phyloP scores from a whole-genome alignment of 441 rosid species.

The Populus hybrid region DNA sequence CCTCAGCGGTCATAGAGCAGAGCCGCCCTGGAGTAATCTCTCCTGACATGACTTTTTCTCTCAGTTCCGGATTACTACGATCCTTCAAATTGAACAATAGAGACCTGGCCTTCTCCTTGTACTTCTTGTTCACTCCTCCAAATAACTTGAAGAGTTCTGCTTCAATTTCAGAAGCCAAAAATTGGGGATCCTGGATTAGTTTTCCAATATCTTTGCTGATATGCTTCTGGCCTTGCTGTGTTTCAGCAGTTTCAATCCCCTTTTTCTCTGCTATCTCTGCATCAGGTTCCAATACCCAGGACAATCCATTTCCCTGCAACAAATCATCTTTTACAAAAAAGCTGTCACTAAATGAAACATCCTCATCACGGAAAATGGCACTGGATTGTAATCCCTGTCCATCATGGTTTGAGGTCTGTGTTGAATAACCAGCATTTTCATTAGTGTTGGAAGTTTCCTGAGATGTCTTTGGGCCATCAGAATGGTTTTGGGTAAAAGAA shows the following conservation, averaged over 20 bases:
- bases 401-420: slow-evolving; percentile 25
- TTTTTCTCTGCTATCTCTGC: slow-evolving; percentile 34
- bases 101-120: slow-evolving; percentile 87
- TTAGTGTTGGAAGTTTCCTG: slow-evolving; percentile 25
- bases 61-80: slow-evolving; percentile 76
- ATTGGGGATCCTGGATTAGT: slow-evolving; percentile 35
- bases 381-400: slow-evolving; percentile 40
- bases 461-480: slow-evolving; percentile 23
- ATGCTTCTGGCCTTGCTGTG: slow-evolving; percentile 16
- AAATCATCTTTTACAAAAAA: slow-evolving; percentile 86
- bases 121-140: slow-evolving; percentile 91
- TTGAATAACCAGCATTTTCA: slow-evolving; percentile 17
- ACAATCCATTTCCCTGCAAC: slow-evolving; percentile 90
- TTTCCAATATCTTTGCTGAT: slow-evolving; percentile 18
- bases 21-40: slow-evolving; percentile 62
- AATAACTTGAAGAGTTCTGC: slow-evolving; percentile 68
- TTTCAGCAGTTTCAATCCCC: slow-evolving; percentile 28
- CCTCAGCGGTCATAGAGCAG: slow-evolving; percentile 91
- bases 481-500: slow-evolving; percentile 25
- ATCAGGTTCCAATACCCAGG: slow-evolving; percentile 79
- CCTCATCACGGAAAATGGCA: slow-evolving; percentile 49
- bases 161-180: slow-evolving; percentile 63
- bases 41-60: slow-evolving; percentile 72
- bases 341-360: slow-evolving; percentile 61
- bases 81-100: slow-evolving; percentile 87